Base-by-base conservation (phyloP, 768 basidiomycete species). In the Calvatia gigantea region DNA sequence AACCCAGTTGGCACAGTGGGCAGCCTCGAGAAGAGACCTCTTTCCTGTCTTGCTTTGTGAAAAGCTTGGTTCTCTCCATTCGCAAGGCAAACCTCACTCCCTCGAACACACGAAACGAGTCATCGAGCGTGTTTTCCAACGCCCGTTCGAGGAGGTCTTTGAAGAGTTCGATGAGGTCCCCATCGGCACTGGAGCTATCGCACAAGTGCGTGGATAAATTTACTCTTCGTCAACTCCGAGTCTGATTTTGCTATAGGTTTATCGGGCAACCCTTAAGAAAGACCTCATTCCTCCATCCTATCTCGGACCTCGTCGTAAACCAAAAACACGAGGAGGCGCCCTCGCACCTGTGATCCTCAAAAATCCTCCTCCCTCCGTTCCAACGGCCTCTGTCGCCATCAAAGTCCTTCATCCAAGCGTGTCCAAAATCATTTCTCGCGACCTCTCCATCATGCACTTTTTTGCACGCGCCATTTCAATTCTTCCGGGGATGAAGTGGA, bases 171-270 rank as follows among this genome's bases (percentile, higher is more conserved):
- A 91, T 54, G 77, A 85, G 56, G 75, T 67, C 4, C 95, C 97
- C 3, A 96, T 99, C 49, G 97, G 97, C n/a, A 91, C 89, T 8
- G 97, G 97, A 23, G 95, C 97, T n/a, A 97, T 99, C 59, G 97
- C 96, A 17, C 97, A 99, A 73, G 86, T 81, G 58, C 45, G 67
- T 61, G 42, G 11, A 6, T 42, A 11, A 23, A 14, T 12, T 56
- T 56, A 8, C 50, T 46, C 29, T 35, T 43, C 52, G 28, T 17
- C 42, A n/a, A 35, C 38, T 37, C 15, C 29, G 39, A 32, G 8
- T 44, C 46, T 54, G 12, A 51, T 19, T 12, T 56, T 32, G 38
- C 47, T 48, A 15, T 45, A 91, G 88, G 95, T 98, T 6, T 96
- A 98, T 70, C 83, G 86, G 62, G 96, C 92, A 32, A 89, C 79